These are phyloP conservation scores for Nitzschia putrida DNA, from an alignment of 108 stramenopile species.

Conservation along the genomic window DNA sequence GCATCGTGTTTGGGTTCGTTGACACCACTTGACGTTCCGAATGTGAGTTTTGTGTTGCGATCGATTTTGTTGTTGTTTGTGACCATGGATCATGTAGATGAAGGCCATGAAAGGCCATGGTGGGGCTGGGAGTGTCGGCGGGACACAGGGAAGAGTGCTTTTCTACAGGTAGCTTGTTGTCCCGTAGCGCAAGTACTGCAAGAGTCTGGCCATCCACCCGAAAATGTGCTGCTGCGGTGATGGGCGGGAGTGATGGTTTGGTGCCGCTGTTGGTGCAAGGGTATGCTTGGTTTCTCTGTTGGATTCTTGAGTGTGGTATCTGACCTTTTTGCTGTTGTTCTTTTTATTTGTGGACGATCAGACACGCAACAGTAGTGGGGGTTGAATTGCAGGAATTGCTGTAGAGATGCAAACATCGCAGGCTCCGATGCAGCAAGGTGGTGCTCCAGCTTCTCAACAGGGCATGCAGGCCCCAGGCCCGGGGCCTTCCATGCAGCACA, in stretches of 20 bases:
- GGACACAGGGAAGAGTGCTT: not conserved
- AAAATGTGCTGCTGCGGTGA: too few relatives aligned
- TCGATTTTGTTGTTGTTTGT: not conserved
- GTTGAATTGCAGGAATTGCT: too few relatives aligned
- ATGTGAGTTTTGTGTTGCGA: not conserved
- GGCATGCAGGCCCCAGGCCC: slow-evolving; percentile 32
- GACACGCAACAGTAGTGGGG: too few relatives aligned
- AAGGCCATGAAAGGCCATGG: not conserved
- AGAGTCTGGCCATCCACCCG: slow-evolving; percentile 3
- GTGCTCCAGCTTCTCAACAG: slow-evolving; percentile 25
- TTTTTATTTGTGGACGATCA: too few relatives aligned
- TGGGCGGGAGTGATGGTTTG: too few relatives aligned
- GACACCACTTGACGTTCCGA: slow-evolving; percentile 4
- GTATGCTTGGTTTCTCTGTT: too few relatives aligned
- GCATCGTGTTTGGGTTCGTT: slow-evolving; percentile 6
- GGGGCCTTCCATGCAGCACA: slow-evolving; percentile 20
- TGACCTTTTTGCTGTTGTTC: too few relatives aligned
- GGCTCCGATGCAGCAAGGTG: slow-evolving; percentile 26
- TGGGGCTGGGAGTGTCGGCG: slow-evolving; percentile 1
- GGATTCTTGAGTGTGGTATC: too few relatives aligned
- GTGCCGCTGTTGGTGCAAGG: too few relatives aligned
- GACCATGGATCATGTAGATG: slow-evolving; percentile 10
- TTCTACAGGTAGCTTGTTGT: not conserved
- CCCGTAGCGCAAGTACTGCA: slow-evolving; percentile 5
- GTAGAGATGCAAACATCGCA: slow-evolving; percentile 41